Evolutionary conservation across 768 basidiomycete genomes (phyloP), one percentile per base, ranked within the genome.

Genomic region (Kwoniella europaea): DNA sequence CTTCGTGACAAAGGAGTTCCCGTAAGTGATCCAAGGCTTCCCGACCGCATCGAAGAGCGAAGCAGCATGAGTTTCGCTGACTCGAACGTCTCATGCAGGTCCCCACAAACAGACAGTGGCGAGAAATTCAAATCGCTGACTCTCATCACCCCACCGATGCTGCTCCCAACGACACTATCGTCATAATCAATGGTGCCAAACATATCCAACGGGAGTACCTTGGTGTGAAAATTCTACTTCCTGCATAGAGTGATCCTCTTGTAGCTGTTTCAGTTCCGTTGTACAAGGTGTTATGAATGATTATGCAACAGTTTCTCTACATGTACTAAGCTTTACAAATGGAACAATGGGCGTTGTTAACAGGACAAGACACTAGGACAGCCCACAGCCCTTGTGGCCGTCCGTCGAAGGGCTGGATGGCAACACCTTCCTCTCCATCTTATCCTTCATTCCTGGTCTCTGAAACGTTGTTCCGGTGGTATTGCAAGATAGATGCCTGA

Each of bases 211-310:
- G 79, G 18, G 75, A 80, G 69, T 80, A 78, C 60, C 63, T 75
- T 13, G 79, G 79, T 63, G 79, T 80, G 68, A 76, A 74, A 63
- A 76, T 80, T 6, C 52, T 80, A 3, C 68, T 80, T 43, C 79
- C 79, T 18, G 79, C 76, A 10, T 80, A 71, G 63, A 16, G 35
- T 10, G 1, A 15, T 35, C 27, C 15, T 20, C 15, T 24, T 29
- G 4, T 16, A n/a, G 27, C n/a, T 22, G 22, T 56, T 56, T n/a
- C 10, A 27, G 12, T 10, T 56, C 54, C 54, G 54, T 27, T 24
- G 35, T 35, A 24, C 57, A 24, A 58, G 16, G 5, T 58, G 27
- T 27, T 10, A 24, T 35, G 27, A 58, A 15, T 20, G 22, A 16
- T 12, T 4, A 46, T 46, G 44, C 44, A 46, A 46, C 12, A 12